A percentile compares a stretch with the other conserved stretches of the same genome.
These are phyloP conservation scores for Arabidopsis arenosa DNA, from an alignment of 345 rosid genomes.

Conservation along the genomic window DNA sequence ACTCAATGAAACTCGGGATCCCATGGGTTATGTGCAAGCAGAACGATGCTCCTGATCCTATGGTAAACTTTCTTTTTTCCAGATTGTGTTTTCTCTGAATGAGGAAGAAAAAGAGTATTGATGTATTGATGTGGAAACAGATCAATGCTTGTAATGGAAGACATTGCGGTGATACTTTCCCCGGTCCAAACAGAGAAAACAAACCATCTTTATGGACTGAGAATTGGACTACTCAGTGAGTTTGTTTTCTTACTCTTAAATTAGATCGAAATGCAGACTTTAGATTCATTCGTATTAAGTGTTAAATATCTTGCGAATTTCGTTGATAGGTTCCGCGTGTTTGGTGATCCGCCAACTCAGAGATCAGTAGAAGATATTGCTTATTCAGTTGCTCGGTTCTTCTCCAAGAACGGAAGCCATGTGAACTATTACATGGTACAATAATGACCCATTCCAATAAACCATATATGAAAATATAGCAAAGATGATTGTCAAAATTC, in stretches of 20 bases:
- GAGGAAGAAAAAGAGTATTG: neutral
- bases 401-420: constrained; percentile 74
- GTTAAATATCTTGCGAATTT: neutral
- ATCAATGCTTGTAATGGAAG: constrained; percentile 83
- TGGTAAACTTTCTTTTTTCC: constrained; percentile 47
- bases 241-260: neutral
- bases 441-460: neutral
- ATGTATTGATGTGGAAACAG: constrained; percentile 44
- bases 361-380: constrained; percentile 75
- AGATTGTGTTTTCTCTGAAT: constrained; percentile 8
- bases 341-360: constrained; percentile 55
- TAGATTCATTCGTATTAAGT: neutral
- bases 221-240: constrained; percentile 62
- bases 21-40: constrained; percentile 96
- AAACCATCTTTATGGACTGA: constrained; percentile 85
- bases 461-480: constrained; percentile 1
- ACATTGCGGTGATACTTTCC: constrained; percentile 69
- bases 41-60: constrained; percentile 76
- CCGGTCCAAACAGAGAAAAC: constrained; percentile 66
- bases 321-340: constrained; percentile 55
- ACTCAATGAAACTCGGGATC: constrained; percentile 67
- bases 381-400: constrained; percentile 65
- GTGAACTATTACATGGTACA: constrained; percentile 82
- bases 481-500: neutral
- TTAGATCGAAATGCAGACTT: neutral